A percentile compares a stretch with the other conserved stretches of the same genome.
Evolutionary conservation across 352 stramenopile species (phyloP).

Genomic region (Globisporangium canariense): DNA sequence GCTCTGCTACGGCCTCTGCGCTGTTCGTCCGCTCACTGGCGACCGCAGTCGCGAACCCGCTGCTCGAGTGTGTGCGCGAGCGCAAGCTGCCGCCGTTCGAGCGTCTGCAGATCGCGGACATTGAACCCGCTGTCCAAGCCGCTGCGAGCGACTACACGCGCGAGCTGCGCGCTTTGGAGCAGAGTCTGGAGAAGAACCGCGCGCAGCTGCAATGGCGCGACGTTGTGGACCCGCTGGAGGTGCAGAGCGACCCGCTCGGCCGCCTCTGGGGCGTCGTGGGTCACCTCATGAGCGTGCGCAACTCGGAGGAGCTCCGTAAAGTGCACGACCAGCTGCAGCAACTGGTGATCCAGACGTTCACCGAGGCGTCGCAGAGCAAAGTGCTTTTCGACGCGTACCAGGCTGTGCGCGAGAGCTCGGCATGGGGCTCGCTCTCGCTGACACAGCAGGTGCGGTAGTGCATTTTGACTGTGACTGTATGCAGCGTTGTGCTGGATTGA

Average conservation of each 20-base stretch:
- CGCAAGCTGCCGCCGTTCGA: constrained; percentile 69
- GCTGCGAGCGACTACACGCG: constrained; percentile 48
- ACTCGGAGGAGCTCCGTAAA: constrained; percentile 92
- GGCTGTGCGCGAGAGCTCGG: constrained; percentile 60
- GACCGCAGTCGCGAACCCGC: constrained; percentile 30
- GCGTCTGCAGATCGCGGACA: constrained; percentile 53
- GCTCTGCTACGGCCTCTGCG: neutral
- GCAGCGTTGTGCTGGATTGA: neutral
- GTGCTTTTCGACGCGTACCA: constrained; percentile 90
- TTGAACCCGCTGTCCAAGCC: constrained; percentile 53
- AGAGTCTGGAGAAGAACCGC: constrained; percentile 21
- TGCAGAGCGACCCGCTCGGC: constrained; percentile 88
- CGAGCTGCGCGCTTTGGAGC: constrained; percentile 48
- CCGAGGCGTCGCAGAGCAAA: constrained; percentile 90
- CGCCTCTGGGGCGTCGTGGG: constrained; percentile 95
- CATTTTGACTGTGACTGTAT: neutral
- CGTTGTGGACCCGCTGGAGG: constrained; percentile 91
- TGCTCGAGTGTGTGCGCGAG: constrained; percentile 53
- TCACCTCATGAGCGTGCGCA: constrained; percentile 97
- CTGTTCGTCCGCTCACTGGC: constrained; percentile 9
- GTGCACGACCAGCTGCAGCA: constrained; percentile 93
- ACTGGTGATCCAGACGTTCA: constrained; percentile 92
- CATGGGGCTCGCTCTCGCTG: constrained; percentile 52
- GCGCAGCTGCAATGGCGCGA: constrained; percentile 69
- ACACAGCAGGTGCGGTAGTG: constrained; percentile 47